Evolutionary conservation across 257 asterid genomes (phyloP), one percentile per base, ranked within the genome.

Genomic region (Linderniella brevidens): DNA sequence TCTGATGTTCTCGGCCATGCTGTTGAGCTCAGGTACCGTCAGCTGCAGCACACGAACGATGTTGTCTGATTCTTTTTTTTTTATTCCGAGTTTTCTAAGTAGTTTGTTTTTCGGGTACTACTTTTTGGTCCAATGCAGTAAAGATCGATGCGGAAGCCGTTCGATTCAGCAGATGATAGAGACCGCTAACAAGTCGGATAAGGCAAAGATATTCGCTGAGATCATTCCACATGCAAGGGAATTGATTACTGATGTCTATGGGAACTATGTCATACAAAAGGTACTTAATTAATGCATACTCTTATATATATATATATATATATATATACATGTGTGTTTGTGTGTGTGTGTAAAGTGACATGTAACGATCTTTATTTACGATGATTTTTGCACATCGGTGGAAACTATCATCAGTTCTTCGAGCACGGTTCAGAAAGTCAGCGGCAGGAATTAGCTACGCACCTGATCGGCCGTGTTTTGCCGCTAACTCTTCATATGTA

Each of bases 191-290:
- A 53, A 39, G 0, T 84, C 80, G 54, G 95, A 78, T 46, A 88
- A 88, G 73, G 68, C 52, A 9, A 74, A 74, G 72, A 65, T 84
- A 67, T 75, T 88, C 44, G 58, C 70, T 0, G 76, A 72, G 56
- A 76, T 84, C 51, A 58, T 78, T 55, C 88, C 85, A 49, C 78
- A 72, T 68, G 93, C 79, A 48, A 92, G 68, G 55, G 66, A 54
- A 51, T 71, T 84, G 63, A 80, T 81, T 82, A 71, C 73, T 9
- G 94, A 88, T 62, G 95, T 80, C 44, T 88, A 80, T 41, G 98
- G 98, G 18, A 88, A 88, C 62, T 84, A 84, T 53, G 94, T 84
- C 58, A 70, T 88, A 64, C 98, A 84, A 60, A 88, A 84, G 86
- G 98, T 84, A 70, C n/a, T n/a, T n/a, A n/a, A 13, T 16, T 9